A percentile compares a stretch with the other conserved stretches of the same genome.
Evolutionary conservation across 345 rosid genomes (phyloP).

Genomic region (Acer campestre): DNA sequence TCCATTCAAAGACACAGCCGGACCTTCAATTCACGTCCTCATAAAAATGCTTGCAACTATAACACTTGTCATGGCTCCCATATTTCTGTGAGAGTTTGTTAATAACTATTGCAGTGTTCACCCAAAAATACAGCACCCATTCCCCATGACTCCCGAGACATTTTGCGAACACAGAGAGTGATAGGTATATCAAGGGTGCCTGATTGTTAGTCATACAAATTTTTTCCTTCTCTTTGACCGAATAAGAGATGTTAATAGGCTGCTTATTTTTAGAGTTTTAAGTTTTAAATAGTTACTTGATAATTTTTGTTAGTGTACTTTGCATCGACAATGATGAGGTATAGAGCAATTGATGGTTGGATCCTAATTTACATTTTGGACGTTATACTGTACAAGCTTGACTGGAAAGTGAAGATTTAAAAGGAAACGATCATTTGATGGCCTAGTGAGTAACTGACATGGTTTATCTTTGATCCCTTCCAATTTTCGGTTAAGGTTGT

Average conservation of each 20-base stretch:
- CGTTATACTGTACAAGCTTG: no score
- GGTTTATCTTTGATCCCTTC: no score
- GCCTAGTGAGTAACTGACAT: no score
- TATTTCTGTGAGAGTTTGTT: slow-evolving; percentile 58
- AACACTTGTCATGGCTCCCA: slow-evolving; percentile 96
- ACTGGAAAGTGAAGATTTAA: no score
- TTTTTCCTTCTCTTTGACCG: not conserved
- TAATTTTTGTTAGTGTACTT: not conserved
- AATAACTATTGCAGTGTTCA: not conserved
- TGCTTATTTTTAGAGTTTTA: not conserved
- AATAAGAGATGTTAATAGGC: slow-evolving; percentile 17
- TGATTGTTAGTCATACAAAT: slow-evolving; percentile 8
- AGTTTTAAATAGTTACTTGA: not conserved
- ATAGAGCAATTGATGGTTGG: no score
- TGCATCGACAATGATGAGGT: not conserved
- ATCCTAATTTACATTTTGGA: no score
- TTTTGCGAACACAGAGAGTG: slow-evolving; percentile 14
- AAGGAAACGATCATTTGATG: no score
- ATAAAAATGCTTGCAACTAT: slow-evolving; percentile 90
- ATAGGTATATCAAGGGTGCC: slow-evolving; percentile 22
- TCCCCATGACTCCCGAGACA: slow-evolving; percentile 7
- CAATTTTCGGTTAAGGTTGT: no score
- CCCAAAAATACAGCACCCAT: slow-evolving; percentile 10
- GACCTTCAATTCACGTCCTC: slow-evolving; percentile 93
- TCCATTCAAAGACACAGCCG: slow-evolving; percentile 97